phyloP scores from a whole-genome alignment of 2,329 filamentous ascomycete genomes.

The Aureobasidium sp. region DNA sequence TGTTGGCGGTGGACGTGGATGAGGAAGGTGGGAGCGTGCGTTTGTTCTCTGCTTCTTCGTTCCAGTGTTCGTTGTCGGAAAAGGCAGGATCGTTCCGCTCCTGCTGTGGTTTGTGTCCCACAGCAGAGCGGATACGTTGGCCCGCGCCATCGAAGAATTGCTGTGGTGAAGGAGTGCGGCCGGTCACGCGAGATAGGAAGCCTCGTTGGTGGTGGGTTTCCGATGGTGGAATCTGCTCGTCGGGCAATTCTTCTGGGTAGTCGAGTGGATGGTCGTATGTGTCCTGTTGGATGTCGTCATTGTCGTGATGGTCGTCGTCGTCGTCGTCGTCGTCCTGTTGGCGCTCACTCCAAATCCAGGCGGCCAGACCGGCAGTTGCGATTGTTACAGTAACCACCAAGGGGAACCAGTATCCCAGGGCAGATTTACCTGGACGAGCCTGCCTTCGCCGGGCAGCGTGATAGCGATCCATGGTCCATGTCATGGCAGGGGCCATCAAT shows the following conservation, averaged over 20 bases:
- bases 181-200: conserved; percentile 72
- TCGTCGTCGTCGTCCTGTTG: conserved; percentile 64
- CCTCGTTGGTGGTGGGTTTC: conserved; percentile 28
- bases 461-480: conserved; percentile 15
- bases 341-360: conserved; percentile 92
- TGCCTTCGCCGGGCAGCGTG: conserved; percentile 43
- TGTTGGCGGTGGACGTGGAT: conserved; percentile 26
- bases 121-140: conserved; percentile 70
- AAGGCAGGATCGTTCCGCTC: conserved; percentile 29
- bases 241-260: conserved; percentile 7
- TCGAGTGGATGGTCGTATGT: conserved; percentile 15
- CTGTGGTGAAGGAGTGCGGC: conserved; percentile 77
- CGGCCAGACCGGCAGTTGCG: conserved; percentile 76
- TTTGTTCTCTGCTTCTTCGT: conserved; percentile 74
- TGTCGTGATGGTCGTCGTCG: conserved; percentile 53
- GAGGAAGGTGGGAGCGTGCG: conserved; percentile 34
- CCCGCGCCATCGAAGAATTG: conserved; percentile 80
- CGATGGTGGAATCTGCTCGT: background rate
- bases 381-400: conserved; percentile 79
- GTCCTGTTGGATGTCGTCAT: conserved; percentile 38
- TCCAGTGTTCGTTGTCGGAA: conserved; percentile 80
- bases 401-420: conserved; percentile 81
- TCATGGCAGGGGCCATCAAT: background rate
- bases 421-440: conserved; percentile 45
- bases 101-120: conserved; percentile 46